Percentiles rank a stretch among this genome's conserved stretches.
These are phyloP conservation scores for Anisodus tanguticus DNA, from an alignment of 257 asterid species.

Conservation along the genomic window DNA sequence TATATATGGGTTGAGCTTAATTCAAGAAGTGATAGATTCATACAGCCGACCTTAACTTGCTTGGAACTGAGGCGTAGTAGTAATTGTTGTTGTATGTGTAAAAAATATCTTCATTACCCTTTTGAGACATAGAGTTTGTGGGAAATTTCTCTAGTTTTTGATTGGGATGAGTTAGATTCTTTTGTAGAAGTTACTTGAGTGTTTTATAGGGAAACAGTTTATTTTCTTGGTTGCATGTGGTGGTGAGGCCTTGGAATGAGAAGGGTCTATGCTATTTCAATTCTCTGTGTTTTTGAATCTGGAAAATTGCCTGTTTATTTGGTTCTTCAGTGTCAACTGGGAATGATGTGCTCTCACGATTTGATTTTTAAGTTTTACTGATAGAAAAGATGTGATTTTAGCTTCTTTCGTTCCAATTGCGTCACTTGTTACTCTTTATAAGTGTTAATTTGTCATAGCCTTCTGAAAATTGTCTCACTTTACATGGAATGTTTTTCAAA, in stretches of 20 bases:
- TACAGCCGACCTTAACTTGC: not conserved
- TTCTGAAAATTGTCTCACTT: not conserved
- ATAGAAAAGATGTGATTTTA: not conserved
- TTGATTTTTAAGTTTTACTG: too few relatives aligned
- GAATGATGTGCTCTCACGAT: not conserved
- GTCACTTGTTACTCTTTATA: not conserved
- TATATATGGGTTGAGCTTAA: too few relatives aligned
- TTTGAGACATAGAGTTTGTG: not conserved
- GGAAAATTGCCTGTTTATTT: not conserved
- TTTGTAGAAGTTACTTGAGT: conserved; percentile 20
- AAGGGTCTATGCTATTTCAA: conserved; percentile 24
- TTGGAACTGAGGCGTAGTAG: not conserved
- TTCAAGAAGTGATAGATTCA: not conserved
- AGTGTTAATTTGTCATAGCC: not conserved
- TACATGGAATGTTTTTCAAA: not conserved
- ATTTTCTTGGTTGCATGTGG: conserved; percentile 25
- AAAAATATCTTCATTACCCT: not conserved
- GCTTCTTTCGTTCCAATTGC: not conserved
- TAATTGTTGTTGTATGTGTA: not conserved
- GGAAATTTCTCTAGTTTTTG: not conserved
- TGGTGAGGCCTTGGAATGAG: conserved; percentile 25
- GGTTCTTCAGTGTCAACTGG: not conserved
- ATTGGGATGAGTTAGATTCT: conserved; percentile 6
- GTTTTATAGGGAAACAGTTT: not conserved
- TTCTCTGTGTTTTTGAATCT: not conserved